Conservation (phyloP, 169 alveolate genomes). For the Cryptosporidium ryanae region DNA sequence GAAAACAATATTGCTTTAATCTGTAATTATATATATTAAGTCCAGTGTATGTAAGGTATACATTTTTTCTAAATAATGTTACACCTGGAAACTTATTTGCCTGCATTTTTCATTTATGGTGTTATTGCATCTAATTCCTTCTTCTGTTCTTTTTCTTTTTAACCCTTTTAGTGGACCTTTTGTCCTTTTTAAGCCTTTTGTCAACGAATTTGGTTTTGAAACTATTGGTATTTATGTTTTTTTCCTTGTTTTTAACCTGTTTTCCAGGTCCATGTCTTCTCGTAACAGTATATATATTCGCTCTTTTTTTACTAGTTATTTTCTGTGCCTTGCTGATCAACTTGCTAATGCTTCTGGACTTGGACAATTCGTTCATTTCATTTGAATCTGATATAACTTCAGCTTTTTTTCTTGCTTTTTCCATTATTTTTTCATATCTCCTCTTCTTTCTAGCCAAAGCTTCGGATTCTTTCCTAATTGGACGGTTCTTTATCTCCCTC, state of each 20-base stretch:
- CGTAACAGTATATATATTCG: conserved; percentile 87
- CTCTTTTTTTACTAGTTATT: conserved; percentile 74
- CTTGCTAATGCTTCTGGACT: conserved; percentile 88
- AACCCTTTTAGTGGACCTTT: conserved; percentile 86
- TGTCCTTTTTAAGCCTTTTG: conserved; percentile 94
- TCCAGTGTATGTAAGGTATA: too few relatives aligned
- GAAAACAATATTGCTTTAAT: neutral
- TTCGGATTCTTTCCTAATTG: conserved; percentile 96
- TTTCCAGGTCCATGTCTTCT: conserved; percentile 85
- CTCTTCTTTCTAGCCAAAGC: conserved; percentile 95
- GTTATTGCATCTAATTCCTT: too few relatives aligned
- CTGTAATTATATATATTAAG: too few relatives aligned
- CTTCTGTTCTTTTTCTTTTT: conserved; percentile 76
- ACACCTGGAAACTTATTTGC: too few relatives aligned
- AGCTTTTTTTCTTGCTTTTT: conserved; percentile 90
- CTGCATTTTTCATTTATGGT: too few relatives aligned
- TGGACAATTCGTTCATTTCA: conserved; percentile 89
- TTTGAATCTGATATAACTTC: conserved; percentile 87
- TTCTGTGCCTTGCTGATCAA: conserved; percentile 87
- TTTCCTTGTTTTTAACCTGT: conserved; percentile 83
- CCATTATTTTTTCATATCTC: conserved; percentile 89
- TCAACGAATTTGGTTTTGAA: conserved; percentile 90
- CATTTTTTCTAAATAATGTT: too few relatives aligned
- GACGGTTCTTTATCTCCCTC: conserved; percentile 93
- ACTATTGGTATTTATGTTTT: conserved; percentile 79